Evolutionary conservation across 2,329 filamentous ascomycete genomes (phyloP), one percentile per base, ranked within the genome.

Genomic region (Orbilia ellipsospora): DNA sequence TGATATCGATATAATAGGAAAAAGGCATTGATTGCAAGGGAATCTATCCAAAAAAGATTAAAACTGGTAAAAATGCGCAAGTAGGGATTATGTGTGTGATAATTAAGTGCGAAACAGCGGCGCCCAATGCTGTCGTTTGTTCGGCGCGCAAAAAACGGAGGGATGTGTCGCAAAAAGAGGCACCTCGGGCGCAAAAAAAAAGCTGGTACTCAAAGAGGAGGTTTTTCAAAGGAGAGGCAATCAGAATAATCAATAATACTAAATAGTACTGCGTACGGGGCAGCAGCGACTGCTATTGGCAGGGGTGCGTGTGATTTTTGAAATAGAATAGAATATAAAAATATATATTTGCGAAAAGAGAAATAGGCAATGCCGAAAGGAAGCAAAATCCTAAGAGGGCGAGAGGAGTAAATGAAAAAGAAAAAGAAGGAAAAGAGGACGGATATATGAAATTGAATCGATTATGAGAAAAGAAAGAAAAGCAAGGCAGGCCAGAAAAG

Each of bases 1-100:
- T 52, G 52, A 64, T 72, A 72, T 72, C 51, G 52, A 64, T 72
- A 72, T 72, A 70, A 70, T 63, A 70, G 50, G 48, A 51, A 61
- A 42, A 13, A 31, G 51, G 13, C 62, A 62, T 70, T 59, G 66
- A 63, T 63, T 36, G 59, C 59, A 56, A 23, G 50, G 28, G 42
- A 60, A 40, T 68, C 64, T 68, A 68, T 60, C 55, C 13, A 48
- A 48, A 48, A 48, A 48, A 48, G 16, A 48, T 15, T 7, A 18
- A 56, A 48, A 48, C 44, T 48, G 2, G 15, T 48, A 54, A 50
- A 55, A 60, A 56, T 28, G 23, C 23, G 56, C 62, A 50, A 55
- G 65, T 69, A 69, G 28, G 62, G 40, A 42, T 36, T 36, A 36
- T 67, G 63, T 66, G 42, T 55, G 52, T 52, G 62, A 50, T 52